Base-by-base conservation (phyloP, 352 stramenopile genomes). In the Plasmopara viticola region DNA sequence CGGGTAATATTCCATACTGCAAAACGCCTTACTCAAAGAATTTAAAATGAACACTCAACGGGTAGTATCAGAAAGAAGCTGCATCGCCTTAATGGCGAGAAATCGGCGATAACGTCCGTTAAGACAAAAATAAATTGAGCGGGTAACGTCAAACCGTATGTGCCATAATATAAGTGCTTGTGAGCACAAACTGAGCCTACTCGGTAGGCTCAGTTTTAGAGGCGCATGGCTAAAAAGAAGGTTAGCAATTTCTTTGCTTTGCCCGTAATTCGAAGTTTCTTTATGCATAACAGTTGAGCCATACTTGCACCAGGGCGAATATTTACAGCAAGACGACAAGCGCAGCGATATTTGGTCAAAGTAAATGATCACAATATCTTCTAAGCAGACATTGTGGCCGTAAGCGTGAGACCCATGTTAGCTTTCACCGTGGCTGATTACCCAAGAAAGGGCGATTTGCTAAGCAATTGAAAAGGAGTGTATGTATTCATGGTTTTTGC, bases 121-220 rank as follows among this genome's bases (percentile, higher is more conserved):
- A 52, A 14, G 6, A 52, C 46, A 20, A 10, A 52, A 17, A 25
- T 25, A n/a, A n/a, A 17, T 56, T 56, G n/a, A 43, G 15, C 2
- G 49, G 49, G 29, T 48, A 37, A 12, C 43, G 49, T 9, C 48
- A 48, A 2, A 48, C 30, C 2, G 38, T 56, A 31, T 20, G 39
- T n/a, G 49, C 39, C 31, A 48, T 48, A 20, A 56, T 42, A 10
- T 56, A 29, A 33, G 34, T 48, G 5, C 8, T 20, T 0, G 38
- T 15, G 29, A 55, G 7, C 7, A 20, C 17, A 5, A 25, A 44
- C 20, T 9, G 30, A 34, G 30, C 30, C 30, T 34, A 9, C 30
- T 34, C 9, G 30, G 5, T 34, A 9, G 5, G 30, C 5, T 5
- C 5, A 34, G 9, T 8, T 12, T 35, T 35, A 12, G 31, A 8